A percentile compares a stretch with the other conserved stretches of the same genome.
Conservation (phyloP, 495 filamentous ascomycete genomes). For the Daldinia caldariorum region DNA sequence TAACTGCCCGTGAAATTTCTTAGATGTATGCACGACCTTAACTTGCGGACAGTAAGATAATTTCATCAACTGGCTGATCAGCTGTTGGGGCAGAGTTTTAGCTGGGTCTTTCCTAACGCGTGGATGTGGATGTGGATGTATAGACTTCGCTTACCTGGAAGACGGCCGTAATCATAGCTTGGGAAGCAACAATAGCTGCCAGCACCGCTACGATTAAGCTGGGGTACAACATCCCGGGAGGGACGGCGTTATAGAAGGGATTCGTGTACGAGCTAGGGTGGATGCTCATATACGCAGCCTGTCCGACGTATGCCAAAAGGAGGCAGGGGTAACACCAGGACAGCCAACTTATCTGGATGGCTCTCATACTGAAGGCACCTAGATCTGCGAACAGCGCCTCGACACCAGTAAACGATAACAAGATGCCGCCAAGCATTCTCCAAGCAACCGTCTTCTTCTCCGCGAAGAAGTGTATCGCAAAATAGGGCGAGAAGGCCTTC, state of each 20-base stretch:
- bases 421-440: slow-evolving; percentile 72
- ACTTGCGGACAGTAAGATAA: slow-evolving; percentile 79
- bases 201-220: slow-evolving; percentile 72
- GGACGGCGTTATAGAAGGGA: slow-evolving; percentile 75
- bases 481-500: slow-evolving; percentile 74
- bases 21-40: slow-evolving; percentile 72
- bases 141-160: slow-evolving; percentile 54
- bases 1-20: slow-evolving; percentile 72
- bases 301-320: slow-evolving; percentile 75
- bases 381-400: slow-evolving; percentile 81
- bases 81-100: slow-evolving; percentile 48
- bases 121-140: no score
- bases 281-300: slow-evolving; percentile 74
- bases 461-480: slow-evolving; percentile 68
- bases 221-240: slow-evolving; percentile 72
- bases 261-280: slow-evolving; percentile 71
- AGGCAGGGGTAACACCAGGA: slow-evolving; percentile 72
- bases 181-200: slow-evolving; percentile 78
- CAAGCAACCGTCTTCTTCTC: slow-evolving; percentile 71
- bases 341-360: slow-evolving; percentile 74
- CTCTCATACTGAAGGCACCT: slow-evolving; percentile 70
- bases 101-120: neutral
- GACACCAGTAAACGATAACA: slow-evolving; percentile 78
- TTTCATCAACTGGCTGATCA: slow-evolving; percentile 77
- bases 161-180: slow-evolving; percentile 79